Evolutionary conservation across 116 monocot genomes (phyloP), one percentile per base, ranked within the genome.

Genomic region (Phalaenopsis hybrid): DNA sequence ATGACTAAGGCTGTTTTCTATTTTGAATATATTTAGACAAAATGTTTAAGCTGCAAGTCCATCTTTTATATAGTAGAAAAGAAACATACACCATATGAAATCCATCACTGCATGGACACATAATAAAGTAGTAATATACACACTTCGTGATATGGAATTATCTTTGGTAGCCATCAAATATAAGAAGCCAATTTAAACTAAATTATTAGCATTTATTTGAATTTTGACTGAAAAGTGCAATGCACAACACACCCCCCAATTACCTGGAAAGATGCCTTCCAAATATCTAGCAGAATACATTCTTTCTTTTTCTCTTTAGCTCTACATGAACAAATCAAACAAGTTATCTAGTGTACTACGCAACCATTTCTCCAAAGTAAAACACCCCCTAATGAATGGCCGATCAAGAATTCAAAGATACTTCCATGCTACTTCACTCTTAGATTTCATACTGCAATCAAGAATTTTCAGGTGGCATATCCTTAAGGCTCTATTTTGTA

Each of bases 401-500:
- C 6, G 12, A 72, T 72, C 11, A 28, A 75, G 8, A 75, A 45
- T 4, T 44, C 31, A 72, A 34, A 13, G 41, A 23, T 34, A 5
- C 31, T 45, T 75, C 75, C 44, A 21, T 46, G 44, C 75, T 75
- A 18, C 75, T 75, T 75, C 44, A 18, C 45, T 44, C 45, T 9
- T 75, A 13, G 37, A 72, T 31, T n/a, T 44, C 7, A 70, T 34
- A 17, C 25, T 41, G 46, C 48, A 49, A 25, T 68, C 55, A 58
- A 75, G 65, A 34, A 78, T 6, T 76, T 84, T 86, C 84, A 78
- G 58, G 10, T 58, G 50, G 77, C 76, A 84, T 44, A 45, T 20
- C 13, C 51, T 80, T 17, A 92, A 82, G 50, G 78, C 72, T 58
- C 44, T 79, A 4, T 12, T 33, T 17, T 70, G 87, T 77, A 85